Percentiles rank a stretch among this genome's conserved stretches.
Conservation (phyloP, 73 alveolate genomes). For the Urostyla sp. region DNA sequence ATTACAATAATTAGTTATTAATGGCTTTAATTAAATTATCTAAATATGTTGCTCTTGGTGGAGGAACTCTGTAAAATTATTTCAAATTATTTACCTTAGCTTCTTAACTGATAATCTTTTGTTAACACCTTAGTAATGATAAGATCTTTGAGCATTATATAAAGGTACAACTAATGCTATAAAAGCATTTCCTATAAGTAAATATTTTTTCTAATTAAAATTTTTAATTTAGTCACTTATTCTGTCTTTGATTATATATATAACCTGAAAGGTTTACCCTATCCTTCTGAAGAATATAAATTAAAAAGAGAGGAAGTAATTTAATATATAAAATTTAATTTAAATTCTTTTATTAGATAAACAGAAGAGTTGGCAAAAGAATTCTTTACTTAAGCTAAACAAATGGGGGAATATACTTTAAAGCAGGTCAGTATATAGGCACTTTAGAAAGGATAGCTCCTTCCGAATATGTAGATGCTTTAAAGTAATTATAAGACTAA, state of each 20-base stretch:
- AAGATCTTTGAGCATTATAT: constrained; percentile 32
- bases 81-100: background rate
- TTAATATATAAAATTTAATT: background rate
- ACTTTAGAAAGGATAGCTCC: constrained; percentile 73
- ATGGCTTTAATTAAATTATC: background rate
- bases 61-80: background rate
- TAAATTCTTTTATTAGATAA: constrained; percentile 22
- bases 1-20: background rate
- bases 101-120: background rate
- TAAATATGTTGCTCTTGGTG: too few species aligned
- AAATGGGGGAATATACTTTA: constrained; percentile 73
- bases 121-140: constrained; percentile 6
- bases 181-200: constrained; percentile 47
- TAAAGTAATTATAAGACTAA: constrained; percentile 63
- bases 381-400: constrained; percentile 53
- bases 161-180: constrained; percentile 43
- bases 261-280: constrained; percentile 59
- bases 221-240: constrained; percentile 36
- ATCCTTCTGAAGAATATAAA: constrained; percentile 68
- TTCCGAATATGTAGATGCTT: constrained; percentile 66
- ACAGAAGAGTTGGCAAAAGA: constrained; percentile 68
- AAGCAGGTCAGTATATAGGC: constrained; percentile 79
- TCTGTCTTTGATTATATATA: constrained; percentile 69
- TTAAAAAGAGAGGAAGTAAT: constrained; percentile 61
- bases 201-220: background rate